These are phyloP conservation scores for Leccinum subtestaceum DNA, from an alignment of 768 basidiomycete species.

Conservation along the genomic window DNA sequence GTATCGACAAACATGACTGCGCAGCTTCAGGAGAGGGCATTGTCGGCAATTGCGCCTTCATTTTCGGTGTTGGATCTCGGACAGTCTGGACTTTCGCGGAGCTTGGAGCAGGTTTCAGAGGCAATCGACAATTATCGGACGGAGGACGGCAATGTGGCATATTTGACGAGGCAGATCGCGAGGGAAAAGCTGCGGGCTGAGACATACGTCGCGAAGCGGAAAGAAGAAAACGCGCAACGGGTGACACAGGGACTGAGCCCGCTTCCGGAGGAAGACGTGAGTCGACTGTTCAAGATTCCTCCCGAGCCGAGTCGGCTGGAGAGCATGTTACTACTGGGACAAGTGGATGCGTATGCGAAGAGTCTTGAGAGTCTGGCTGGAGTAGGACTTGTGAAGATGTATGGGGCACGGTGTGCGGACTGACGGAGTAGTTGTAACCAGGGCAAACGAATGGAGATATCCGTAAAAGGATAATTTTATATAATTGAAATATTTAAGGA, in stretches of 20 bases:
- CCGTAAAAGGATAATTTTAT: background rate
- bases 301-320: conserved; percentile 86
- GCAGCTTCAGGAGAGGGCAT: conserved; percentile 38
- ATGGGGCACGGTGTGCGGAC: conserved; percentile 50
- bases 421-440: background rate
- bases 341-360: conserved; percentile 83
- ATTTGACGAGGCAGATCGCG: conserved; percentile 82
- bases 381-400: conserved; percentile 79
- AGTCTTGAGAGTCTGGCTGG: conserved; percentile 64
- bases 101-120: conserved; percentile 83
- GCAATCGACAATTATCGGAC: conserved; percentile 82
- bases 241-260: conserved; percentile 82
- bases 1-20: conserved; percentile 36
- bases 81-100: conserved; percentile 63
- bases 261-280: conserved; percentile 83
- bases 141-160: conserved; percentile 91
- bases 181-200: conserved; percentile 82
- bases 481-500: background rate
- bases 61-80: conserved; percentile 73
- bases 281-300: conserved; percentile 83
- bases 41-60: conserved; percentile 51
- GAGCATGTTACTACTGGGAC: conserved; percentile 80
- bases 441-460: background rate
- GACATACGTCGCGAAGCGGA: conserved; percentile 74
- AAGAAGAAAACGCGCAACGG: conserved; percentile 81